These are phyloP conservation scores for Isatis lusitanica DNA, from an alignment of 441 rosid species.

Conservation along the genomic window DNA sequence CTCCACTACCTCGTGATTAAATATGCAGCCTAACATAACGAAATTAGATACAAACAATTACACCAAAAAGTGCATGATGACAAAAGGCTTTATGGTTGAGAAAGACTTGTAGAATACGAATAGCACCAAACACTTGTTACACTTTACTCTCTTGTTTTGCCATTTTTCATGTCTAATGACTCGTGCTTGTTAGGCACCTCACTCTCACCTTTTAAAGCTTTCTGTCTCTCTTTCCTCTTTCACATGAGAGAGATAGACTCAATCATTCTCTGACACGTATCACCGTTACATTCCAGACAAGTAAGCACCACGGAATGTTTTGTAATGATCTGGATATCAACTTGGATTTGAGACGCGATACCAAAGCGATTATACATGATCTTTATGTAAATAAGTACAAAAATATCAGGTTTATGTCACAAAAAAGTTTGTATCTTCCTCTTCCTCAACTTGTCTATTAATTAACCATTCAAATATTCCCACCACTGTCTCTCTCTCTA, in stretches of 20 bases:
- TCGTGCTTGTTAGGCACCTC: slow-evolving; percentile 26
- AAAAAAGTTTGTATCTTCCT: too few relatives aligned
- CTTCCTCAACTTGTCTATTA: too few relatives aligned
- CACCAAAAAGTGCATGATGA: neutral
- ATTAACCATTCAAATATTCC: too few relatives aligned
- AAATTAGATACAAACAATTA: slow-evolving; percentile 9
- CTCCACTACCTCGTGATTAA: neutral
- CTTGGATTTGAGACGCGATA: neutral
- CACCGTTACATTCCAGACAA: slow-evolving; percentile 10
- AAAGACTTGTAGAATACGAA: slow-evolving; percentile 27
- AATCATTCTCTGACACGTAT: slow-evolving; percentile 26
- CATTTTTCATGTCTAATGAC: slow-evolving; percentile 20
- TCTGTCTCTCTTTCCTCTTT: slow-evolving; percentile 29
- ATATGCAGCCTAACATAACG: slow-evolving; percentile 4
- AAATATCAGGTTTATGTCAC: too few relatives aligned
- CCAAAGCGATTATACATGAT: neutral
- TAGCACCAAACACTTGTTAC: slow-evolving; percentile 20
- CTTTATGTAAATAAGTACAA: neutral
- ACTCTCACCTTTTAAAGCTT: slow-evolving; percentile 24
- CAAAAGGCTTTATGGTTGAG: slow-evolving; percentile 17
- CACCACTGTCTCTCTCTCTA: too few relatives aligned
- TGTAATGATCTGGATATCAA: neutral
- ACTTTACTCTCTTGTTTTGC: slow-evolving; percentile 24
- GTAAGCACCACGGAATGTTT: slow-evolving; percentile 26
- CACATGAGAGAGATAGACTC: neutral